Conservation (phyloP, 768 basidiomycete species). For the Phylloporus arenicola region DNA sequence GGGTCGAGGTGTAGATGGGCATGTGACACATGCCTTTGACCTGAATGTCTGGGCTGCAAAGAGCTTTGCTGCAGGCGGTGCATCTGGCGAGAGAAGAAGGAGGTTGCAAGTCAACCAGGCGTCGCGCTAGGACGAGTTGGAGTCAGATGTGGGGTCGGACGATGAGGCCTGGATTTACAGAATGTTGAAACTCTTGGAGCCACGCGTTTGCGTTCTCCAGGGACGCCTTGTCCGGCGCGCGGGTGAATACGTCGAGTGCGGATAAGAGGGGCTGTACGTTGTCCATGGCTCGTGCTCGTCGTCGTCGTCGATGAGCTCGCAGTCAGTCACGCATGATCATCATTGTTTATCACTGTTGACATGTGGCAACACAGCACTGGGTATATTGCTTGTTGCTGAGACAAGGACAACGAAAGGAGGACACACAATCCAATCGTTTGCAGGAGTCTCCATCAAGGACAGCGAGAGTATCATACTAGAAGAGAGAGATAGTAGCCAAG, state of each 20-base stretch:
- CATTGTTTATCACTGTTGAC: constrained; percentile 30
- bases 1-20: constrained; percentile 17
- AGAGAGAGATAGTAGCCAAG: constrained; percentile 40
- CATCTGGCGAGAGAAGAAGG: constrained; percentile 77
- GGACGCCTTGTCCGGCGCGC: constrained; percentile 76
- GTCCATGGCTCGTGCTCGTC: constrained; percentile 42
- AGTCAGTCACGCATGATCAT: constrained; percentile 13
- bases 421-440: constrained; percentile 21
- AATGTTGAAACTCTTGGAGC: constrained; percentile 99
- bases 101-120: constrained; percentile 96
- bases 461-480: constrained; percentile 45
- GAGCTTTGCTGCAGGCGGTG: constrained; percentile 73
- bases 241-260: constrained; percentile 73
- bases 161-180: constrained; percentile 72
- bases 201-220: constrained; percentile 87
- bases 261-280: constrained; percentile 68
- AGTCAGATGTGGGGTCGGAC: constrained; percentile 64
- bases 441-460: constrained; percentile 33
- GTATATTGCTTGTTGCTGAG: constrained; percentile 27
- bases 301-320: constrained; percentile 6
- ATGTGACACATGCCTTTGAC: constrained; percentile 63
- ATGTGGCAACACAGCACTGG: constrained; percentile 31
- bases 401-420: not conserved
- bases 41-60: constrained; percentile 97
- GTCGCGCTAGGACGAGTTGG: constrained; percentile 75